Conservation (phyloP, 2,329 filamentous ascomycete species). For the Colletotrichum liriopes region DNA sequence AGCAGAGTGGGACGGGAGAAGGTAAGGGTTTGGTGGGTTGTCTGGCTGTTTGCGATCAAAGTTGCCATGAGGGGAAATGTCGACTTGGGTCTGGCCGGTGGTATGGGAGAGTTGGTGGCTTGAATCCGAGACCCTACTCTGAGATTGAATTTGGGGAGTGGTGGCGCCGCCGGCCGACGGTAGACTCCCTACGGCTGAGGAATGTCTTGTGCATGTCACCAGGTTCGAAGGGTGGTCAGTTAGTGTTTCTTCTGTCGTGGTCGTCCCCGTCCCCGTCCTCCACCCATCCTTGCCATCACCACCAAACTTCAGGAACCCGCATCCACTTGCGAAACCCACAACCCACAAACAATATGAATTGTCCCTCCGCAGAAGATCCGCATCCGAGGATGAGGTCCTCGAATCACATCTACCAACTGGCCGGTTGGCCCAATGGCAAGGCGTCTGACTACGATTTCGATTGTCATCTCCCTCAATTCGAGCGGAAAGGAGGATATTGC, state of each 20-base stretch:
- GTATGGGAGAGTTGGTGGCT: neutral
- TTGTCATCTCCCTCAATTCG: neutral
- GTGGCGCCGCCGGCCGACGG: neutral
- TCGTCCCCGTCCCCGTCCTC: neutral
- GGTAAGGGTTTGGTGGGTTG: neutral
- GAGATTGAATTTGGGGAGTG: too few species aligned
- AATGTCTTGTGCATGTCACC: neutral
- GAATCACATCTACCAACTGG: neutral
- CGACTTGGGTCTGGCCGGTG: neutral
- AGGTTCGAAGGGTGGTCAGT: neutral
- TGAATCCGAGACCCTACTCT: neutral
- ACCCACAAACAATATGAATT: neutral
- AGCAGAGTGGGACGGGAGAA: neutral
- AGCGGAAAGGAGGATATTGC: neutral
- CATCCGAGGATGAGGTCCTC: neutral
- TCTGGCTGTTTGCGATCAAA: neutral
- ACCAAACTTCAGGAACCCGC: neutral
- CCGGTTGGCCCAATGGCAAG: constrained; percentile 54
- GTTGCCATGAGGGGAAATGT: neutral
- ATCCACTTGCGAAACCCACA: neutral
- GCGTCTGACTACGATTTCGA: constrained; percentile 55
- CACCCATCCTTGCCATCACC: neutral
- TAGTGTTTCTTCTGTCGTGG: neutral
- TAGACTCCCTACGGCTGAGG: neutral
- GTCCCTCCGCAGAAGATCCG: too few species aligned